phyloP scores from a whole-genome alignment of 805 yeast species.

The Lipomyces anomalus region DNA sequence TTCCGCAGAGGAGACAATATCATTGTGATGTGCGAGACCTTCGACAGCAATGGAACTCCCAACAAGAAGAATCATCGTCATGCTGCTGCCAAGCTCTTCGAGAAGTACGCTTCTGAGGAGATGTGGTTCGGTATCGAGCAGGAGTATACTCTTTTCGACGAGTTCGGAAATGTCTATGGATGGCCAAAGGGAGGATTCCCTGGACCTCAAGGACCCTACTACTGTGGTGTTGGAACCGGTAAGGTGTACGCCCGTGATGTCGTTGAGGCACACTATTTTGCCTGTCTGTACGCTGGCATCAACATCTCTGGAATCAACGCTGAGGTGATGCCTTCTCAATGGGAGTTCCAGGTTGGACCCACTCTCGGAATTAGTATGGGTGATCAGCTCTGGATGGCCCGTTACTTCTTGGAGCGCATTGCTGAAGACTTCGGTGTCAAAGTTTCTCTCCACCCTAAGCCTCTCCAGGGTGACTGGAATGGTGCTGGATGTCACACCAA shows the following conservation, averaged over 20 bases:
- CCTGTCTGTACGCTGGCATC: constrained; percentile 90
- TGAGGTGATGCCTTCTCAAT: constrained; percentile 99
- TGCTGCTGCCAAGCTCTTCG: constrained; percentile 91
- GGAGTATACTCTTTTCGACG: constrained; percentile 95
- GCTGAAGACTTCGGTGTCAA: constrained; percentile 99
- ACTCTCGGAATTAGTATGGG: constrained; percentile 95
- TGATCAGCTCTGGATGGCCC: constrained; percentile 93
- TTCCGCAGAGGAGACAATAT: constrained; percentile 97
- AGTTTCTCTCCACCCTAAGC: constrained; percentile 99
- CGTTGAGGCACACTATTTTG: constrained; percentile 98
- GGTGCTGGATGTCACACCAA: constrained; percentile 99
- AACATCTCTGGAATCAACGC: constrained; percentile 95
- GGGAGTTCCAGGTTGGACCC: constrained; percentile 99
- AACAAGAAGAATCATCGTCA: constrained; percentile 98
- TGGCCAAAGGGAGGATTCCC: constrained; percentile 99
- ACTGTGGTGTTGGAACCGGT: constrained; percentile 99
- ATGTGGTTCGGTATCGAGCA: constrained; percentile 99
- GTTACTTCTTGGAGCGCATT: constrained; percentile 86
- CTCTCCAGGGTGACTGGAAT: constrained; percentile 98
- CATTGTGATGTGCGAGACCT: constrained; percentile 90
- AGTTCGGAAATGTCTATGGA: constrained; percentile 83
- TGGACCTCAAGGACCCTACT: constrained; percentile 99
- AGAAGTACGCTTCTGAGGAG: constrained; percentile 75
- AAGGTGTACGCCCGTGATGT: constrained; percentile 97
- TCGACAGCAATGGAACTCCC: constrained; percentile 98